Evolutionary conservation across 202 grass and related monocot genomes (phyloP).

Genomic region (Schoenoplectus triqueter): DNA sequence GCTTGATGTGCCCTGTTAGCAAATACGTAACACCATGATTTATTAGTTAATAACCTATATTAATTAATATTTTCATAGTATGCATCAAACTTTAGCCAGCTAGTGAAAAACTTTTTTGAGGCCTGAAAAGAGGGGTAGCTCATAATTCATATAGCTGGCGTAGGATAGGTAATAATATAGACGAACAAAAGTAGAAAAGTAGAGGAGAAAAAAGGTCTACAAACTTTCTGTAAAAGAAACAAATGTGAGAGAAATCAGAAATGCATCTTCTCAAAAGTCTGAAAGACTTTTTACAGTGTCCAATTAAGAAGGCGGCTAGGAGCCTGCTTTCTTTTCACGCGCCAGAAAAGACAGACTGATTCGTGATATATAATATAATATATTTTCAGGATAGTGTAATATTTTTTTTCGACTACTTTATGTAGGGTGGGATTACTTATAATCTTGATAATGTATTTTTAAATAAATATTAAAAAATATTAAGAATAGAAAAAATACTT

Average conservation of each 20-base stretch:
- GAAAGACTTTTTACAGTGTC: constrained; percentile 17
- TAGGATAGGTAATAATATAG: too few species aligned
- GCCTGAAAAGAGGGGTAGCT: too few species aligned
- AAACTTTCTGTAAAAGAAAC: constrained; percentile 33
- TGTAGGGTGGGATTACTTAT: too few species aligned
- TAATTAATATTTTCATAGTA: too few species aligned
- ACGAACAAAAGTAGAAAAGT: neutral
- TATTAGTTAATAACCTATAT: neutral
- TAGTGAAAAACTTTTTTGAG: too few species aligned
- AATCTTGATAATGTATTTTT: too few species aligned
- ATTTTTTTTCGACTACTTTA: neutral
- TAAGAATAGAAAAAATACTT: too few species aligned
- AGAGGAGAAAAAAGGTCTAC: neutral
- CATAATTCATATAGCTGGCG: too few species aligned
- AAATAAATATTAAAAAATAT: too few species aligned
- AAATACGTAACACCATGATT: neutral
- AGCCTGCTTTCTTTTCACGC: constrained; percentile 12
- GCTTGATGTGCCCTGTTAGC: too few species aligned
- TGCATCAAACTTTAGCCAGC: too few species aligned
- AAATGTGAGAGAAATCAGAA: constrained; percentile 24
- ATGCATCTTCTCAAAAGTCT: constrained; percentile 25
- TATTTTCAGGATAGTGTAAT: too few species aligned
- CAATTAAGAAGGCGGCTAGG: constrained; percentile 31
- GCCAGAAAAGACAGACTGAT: neutral
- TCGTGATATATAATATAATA: neutral